Evolutionary conservation across 2,329 filamentous ascomycete species (phyloP), one percentile per base, ranked within the genome.

Genomic region (Exophiala bonariae): DNA sequence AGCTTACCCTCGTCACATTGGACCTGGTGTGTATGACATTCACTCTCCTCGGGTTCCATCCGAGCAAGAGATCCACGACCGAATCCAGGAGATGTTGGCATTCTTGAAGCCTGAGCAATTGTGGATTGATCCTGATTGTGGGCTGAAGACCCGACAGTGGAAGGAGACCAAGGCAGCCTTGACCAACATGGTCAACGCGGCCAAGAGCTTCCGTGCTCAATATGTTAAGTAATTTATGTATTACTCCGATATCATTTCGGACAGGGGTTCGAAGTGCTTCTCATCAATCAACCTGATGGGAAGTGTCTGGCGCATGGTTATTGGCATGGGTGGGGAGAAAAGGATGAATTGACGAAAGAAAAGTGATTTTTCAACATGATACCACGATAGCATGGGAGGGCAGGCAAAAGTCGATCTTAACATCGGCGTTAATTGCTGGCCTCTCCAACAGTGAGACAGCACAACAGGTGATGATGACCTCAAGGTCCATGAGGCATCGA

Each of bases 91-190:
- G 86, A 97, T 97, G 93, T 84, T 99, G 60, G 81, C 87, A 76
- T 91, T 89, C 82, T 87, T 97, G 75, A 92, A 90, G 82, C 91
- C 91, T 50, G 90, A 96, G 67, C 93, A 99, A 83, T 89, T 99
- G 71, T 99, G 93, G 93, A 89, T 97, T 78, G 92, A 99, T 81
- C 93, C 93, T 61, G 93, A 99, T 80, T 99, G 93, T 69, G 93
- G 93, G 80, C 85, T 99, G 52, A 99, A 99, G 89, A 99, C 93
- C 63, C 88, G 93, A 64, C 87, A 95, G 79, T 97, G 93, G 92
- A 83, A 87, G 74, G 92, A 99, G 85, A 96, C 91, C 74, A 97
- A 96, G 86, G 89, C 89, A 68, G 89, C 92, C 50, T 78, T 99
- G 68, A 78, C 77, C 78, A 96, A 96, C 85, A 87, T 99, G 89